Conservation (phyloP, 345 rosid genomes). For the Bretschneidera sinensis region DNA sequence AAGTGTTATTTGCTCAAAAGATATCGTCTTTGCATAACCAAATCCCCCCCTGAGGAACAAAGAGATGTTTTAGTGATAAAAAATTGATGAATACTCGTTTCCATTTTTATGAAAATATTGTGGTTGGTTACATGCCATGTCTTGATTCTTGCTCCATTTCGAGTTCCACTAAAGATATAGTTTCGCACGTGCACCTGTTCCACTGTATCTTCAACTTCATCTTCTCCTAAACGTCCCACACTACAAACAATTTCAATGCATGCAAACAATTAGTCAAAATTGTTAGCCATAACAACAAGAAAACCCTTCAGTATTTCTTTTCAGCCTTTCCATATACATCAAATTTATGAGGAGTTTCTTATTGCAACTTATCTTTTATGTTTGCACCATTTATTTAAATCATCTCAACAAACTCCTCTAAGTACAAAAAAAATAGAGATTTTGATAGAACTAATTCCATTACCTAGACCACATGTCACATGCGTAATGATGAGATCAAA, state of each 20-base stretch:
- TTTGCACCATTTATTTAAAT: not conserved
- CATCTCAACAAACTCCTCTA: conserved; percentile 12
- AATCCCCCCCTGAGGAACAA: conserved; percentile 20
- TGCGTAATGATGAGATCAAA: conserved; percentile 17
- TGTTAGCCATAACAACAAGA: too few relatives aligned
- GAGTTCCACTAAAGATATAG: conserved; percentile 24
- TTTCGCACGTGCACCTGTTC: conserved; percentile 24
- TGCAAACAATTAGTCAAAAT: not conserved
- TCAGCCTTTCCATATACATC: not conserved
- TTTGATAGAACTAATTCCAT: too few relatives aligned
- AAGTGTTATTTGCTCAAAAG: conserved; percentile 23
- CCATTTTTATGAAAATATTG: not conserved
- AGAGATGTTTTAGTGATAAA: too few relatives aligned
- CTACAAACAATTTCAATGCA: conserved; percentile 10
- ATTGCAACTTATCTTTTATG: too few relatives aligned
- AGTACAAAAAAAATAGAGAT: too few relatives aligned
- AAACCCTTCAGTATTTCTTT: too few relatives aligned
- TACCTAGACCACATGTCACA: conserved; percentile 46
- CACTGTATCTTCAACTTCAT: conserved; percentile 11
- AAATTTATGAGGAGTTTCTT: too few relatives aligned
- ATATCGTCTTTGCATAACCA: conserved; percentile 21
- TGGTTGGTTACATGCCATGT: conserved; percentile 35
- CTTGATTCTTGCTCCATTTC: conserved; percentile 44
- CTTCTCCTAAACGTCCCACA: conserved; percentile 38
- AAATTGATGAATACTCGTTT: not conserved